phyloP scores from a whole-genome alignment of 202 grass and related monocot genomes.

The Zoysia matrella region DNA sequence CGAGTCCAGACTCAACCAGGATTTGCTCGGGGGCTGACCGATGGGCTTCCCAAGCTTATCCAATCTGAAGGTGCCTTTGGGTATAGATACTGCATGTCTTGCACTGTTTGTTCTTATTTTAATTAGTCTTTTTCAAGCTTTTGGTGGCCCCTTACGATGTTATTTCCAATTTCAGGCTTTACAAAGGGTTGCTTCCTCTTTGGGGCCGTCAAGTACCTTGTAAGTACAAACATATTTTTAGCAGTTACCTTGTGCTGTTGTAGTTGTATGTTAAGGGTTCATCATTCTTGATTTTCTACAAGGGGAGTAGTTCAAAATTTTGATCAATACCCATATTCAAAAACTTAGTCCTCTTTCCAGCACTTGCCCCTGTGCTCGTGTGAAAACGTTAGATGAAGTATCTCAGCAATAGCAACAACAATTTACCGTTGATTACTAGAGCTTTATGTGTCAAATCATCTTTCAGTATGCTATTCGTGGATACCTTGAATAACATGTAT shows the following conservation, averaged over 20 bases:
- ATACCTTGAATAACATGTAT: background rate
- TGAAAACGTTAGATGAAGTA: background rate
- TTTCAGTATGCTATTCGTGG: background rate
- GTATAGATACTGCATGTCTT: constrained; percentile 53
- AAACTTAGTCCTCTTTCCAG: constrained; percentile 9
- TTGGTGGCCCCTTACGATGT: constrained; percentile 12
- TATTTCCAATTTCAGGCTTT: constrained; percentile 59
- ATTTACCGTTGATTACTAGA: background rate
- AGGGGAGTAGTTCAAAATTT: background rate
- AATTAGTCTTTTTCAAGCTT: constrained; percentile 3
- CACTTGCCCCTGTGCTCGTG: background rate
- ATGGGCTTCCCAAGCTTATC: constrained; percentile 20
- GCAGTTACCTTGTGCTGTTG: constrained; percentile 8
- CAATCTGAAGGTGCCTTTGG: constrained; percentile 79
- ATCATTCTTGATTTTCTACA: constrained; percentile 1
- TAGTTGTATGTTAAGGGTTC: constrained; percentile 12
- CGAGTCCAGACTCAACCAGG: constrained; percentile 77
- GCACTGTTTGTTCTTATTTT: background rate
- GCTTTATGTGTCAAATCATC: background rate
- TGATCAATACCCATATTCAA: background rate
- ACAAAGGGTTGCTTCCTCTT: constrained; percentile 71
- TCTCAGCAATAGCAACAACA: background rate
- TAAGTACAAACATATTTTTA: constrained; percentile 35
- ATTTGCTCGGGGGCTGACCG: constrained; percentile 65
- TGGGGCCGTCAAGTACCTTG: constrained; percentile 77